These are phyloP conservation scores for Kluyveromyces nonfermentans DNA, from an alignment of 805 yeast genomes.

Conservation along the genomic window DNA sequence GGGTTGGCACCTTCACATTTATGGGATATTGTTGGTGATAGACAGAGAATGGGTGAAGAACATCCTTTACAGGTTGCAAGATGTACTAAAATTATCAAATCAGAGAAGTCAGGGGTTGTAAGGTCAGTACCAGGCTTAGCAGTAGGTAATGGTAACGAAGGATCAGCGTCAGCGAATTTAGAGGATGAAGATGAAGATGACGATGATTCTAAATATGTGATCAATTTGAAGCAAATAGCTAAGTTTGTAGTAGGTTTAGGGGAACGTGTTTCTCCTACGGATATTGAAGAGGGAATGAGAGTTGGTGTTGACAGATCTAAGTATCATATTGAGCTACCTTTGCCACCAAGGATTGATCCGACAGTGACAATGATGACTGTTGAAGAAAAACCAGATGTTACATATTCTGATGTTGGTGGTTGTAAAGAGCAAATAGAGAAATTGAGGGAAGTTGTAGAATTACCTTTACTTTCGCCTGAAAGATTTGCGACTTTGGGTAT, in stretches of 20 bases:
- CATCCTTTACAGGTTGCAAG: slow-evolving; percentile 97
- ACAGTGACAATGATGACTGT: slow-evolving; percentile 99
- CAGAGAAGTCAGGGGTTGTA: slow-evolving; percentile 30
- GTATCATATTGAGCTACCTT: slow-evolving; percentile 92
- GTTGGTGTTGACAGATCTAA: slow-evolving; percentile 98
- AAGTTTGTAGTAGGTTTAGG: slow-evolving; percentile 95
- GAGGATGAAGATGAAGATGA: slow-evolving; percentile 48
- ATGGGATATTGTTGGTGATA: slow-evolving; percentile 97
- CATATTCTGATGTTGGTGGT: slow-evolving; percentile 97
- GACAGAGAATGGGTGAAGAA: slow-evolving; percentile 84
- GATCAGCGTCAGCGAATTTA: slow-evolving; percentile 9
- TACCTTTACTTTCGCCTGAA: slow-evolving; percentile 90
- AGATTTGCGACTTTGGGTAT: slow-evolving; percentile 94
- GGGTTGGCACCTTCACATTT: slow-evolving; percentile 95
- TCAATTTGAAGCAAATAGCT: slow-evolving; percentile 95
- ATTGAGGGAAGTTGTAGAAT: slow-evolving; percentile 89
- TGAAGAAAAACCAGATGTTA: slow-evolving; percentile 98
- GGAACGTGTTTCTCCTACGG: slow-evolving; percentile 95
- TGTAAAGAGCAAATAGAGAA: slow-evolving; percentile 98
- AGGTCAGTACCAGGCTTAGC: slow-evolving; percentile 14
- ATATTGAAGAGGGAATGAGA: slow-evolving; percentile 98
- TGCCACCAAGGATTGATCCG: slow-evolving; percentile 97
- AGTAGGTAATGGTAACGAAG: slow-evolving; percentile 12
- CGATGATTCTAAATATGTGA: slow-evolving; percentile 85
- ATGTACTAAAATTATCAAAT: slow-evolving; percentile 91